phyloP scores from a whole-genome alignment of 2,329 filamentous ascomycete species.

The Aspergillus sp. region DNA sequence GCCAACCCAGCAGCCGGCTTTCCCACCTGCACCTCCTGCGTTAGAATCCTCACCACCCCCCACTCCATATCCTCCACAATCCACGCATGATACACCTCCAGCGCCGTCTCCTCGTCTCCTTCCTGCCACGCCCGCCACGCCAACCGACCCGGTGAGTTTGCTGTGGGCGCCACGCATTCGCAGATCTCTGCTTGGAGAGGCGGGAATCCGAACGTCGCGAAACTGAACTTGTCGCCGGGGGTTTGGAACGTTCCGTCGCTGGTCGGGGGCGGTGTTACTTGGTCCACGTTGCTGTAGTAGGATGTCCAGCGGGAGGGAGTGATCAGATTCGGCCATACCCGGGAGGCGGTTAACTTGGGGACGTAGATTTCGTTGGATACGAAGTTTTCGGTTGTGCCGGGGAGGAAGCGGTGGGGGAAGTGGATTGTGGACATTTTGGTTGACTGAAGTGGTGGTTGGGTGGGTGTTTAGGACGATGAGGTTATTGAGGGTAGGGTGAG shows the following conservation, averaged over 20 bases:
- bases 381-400: conserved; percentile 12
- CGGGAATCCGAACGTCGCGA: conserved; percentile 12
- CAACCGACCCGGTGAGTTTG: neutral
- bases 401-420: conserved; percentile 10
- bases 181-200: neutral
- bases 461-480: too few species aligned
- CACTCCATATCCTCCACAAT: conserved; percentile 9
- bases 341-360: neutral
- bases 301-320: neutral
- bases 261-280: conserved; percentile 4
- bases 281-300: conserved; percentile 10
- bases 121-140: conserved; percentile 10
- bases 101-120: conserved; percentile 9
- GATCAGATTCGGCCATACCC: conserved; percentile 1
- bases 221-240: conserved; percentile 4
- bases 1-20: conserved; percentile 9
- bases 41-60: conserved; percentile 6
- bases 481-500: too few species aligned
- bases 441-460: too few species aligned
- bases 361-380: conserved; percentile 14
- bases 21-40: conserved; percentile 11
- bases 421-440: neutral
- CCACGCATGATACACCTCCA: conserved; percentile 13
- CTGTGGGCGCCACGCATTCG: conserved; percentile 4
- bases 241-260: neutral